phyloP scores from a whole-genome alignment of 1,139 yeast genomes.

The Geotrichum citri-aurantii region DNA sequence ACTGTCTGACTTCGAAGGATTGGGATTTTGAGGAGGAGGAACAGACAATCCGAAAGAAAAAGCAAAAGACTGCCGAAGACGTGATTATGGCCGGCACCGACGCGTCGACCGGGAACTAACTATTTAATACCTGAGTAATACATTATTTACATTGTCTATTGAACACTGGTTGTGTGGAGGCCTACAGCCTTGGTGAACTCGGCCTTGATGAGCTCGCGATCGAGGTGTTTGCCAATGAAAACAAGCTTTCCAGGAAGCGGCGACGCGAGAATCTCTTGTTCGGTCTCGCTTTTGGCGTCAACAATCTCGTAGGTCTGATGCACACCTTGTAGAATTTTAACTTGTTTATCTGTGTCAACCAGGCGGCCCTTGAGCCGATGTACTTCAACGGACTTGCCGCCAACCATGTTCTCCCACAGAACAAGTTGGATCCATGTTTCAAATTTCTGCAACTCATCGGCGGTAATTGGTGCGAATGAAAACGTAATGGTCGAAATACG shows the following conservation, averaged over 20 bases:
- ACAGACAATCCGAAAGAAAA: slow-evolving; percentile 32
- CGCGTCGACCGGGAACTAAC: neutral
- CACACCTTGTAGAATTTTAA: slow-evolving; percentile 79
- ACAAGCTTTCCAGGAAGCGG: slow-evolving; percentile 55
- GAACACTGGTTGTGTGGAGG: slow-evolving; percentile 1
- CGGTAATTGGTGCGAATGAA: slow-evolving; percentile 44
- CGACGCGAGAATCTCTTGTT: slow-evolving; percentile 30
- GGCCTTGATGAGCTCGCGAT: slow-evolving; percentile 14
- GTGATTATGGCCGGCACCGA: slow-evolving; percentile 26
- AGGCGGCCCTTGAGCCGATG: slow-evolving; percentile 80
- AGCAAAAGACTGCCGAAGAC: slow-evolving; percentile 18
- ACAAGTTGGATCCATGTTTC: slow-evolving; percentile 60
- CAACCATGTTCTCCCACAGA: slow-evolving; percentile 57
- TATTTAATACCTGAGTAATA: neutral
- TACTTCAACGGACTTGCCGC: slow-evolving; percentile 47
- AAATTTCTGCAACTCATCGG: slow-evolving; percentile 38
- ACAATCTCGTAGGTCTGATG: slow-evolving; percentile 83
- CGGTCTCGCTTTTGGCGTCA: slow-evolving; percentile 45
- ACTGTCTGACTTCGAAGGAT: slow-evolving; percentile 80
- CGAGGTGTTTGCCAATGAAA: slow-evolving; percentile 69
- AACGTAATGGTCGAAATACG: slow-evolving; percentile 61
- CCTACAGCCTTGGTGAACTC: slow-evolving; percentile 1
- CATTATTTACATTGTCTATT: neutral
- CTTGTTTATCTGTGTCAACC: slow-evolving; percentile 41
- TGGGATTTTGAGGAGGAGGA: slow-evolving; percentile 54